These are phyloP conservation scores for Fraxinus pennsylvanica DNA, from an alignment of 257 asterid genomes.

Conservation along the genomic window DNA sequence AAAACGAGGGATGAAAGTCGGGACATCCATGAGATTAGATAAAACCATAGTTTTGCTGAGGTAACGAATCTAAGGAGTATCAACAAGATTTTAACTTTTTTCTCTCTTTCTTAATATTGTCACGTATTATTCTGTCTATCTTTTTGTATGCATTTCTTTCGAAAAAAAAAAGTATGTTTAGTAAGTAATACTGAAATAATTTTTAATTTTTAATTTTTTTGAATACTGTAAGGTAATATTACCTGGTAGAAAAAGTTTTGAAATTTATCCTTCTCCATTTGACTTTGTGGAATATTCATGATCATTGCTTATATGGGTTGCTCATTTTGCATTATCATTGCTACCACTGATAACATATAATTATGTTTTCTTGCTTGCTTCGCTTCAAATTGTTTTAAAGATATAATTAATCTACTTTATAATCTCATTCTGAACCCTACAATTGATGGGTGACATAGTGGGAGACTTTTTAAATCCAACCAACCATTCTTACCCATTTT, in stretches of 20 bases:
- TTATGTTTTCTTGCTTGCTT: conserved; percentile 3
- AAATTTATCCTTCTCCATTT: background rate
- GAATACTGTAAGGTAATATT: too few relatives aligned
- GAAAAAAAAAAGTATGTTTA: too few relatives aligned
- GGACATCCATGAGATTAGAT: too few relatives aligned
- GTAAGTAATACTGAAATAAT: too few relatives aligned
- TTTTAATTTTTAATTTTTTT: too few relatives aligned
- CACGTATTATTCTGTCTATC: too few relatives aligned
- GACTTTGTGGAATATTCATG: background rate
- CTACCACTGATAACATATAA: background rate
- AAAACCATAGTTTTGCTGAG: too few relatives aligned
- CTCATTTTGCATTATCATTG: background rate
- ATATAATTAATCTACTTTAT: background rate
- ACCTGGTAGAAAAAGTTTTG: background rate
- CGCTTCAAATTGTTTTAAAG: background rate
- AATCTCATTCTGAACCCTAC: background rate
- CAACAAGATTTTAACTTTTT: too few relatives aligned
- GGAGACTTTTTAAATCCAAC: background rate
- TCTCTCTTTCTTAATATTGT: too few relatives aligned
- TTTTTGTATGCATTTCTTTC: too few relatives aligned
- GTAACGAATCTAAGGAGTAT: too few relatives aligned
- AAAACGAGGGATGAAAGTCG: too few relatives aligned
- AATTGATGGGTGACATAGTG: background rate
- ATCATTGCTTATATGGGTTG: background rate
- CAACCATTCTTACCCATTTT: background rate